Percentiles rank a stretch among this genome's conserved stretches.
Evolutionary conservation across 2,329 filamentous ascomycete genomes (phyloP).

Genomic region (Proliferodiscus dingleyae): DNA sequence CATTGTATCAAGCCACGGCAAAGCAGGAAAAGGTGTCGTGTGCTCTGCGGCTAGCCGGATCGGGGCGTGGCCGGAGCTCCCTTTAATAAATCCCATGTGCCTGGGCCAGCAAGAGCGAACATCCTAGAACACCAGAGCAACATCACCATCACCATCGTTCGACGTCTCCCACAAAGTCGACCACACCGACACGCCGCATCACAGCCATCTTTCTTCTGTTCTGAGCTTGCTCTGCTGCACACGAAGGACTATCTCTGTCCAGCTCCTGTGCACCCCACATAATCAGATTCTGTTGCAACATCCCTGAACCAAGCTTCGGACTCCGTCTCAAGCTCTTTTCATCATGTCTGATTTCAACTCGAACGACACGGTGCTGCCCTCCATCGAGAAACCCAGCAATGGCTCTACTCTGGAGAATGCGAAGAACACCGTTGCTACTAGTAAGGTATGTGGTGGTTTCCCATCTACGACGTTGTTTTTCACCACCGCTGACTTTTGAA

Average conservation of each 20-base stretch:
- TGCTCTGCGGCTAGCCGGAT: slow-evolving; percentile 11
- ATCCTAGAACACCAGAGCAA: slow-evolving; percentile 5
- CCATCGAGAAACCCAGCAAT: slow-evolving; percentile 20
- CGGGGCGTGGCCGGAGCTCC: slow-evolving; percentile 8
- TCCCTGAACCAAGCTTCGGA: not conserved
- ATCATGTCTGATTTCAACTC: slow-evolving; percentile 22
- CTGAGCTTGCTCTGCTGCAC: not conserved
- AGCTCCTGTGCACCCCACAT: not conserved
- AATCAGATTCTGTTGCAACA: too few relatives aligned
- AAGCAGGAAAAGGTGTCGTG: slow-evolving; percentile 10
- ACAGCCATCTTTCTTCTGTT: not conserved
- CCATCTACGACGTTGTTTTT: not conserved
- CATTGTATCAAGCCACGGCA: slow-evolving; percentile 11
- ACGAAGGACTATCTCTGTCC: not conserved
- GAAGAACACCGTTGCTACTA: slow-evolving; percentile 23
- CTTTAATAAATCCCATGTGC: slow-evolving; percentile 17
- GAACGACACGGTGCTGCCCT: slow-evolving; percentile 19
- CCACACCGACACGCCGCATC: too few relatives aligned
- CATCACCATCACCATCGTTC: slow-evolving; percentile 8
- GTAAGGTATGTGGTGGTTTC: slow-evolving; percentile 24
- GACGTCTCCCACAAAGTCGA: too few relatives aligned
- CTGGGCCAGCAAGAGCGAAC: slow-evolving; percentile 2
- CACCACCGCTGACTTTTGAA: slow-evolving; percentile 23
- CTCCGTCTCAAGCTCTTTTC: slow-evolving; percentile 8
- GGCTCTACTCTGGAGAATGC: slow-evolving; percentile 19